Base-by-base conservation (phyloP, 306 rosid genomes). In the Benincasa hispida region DNA sequence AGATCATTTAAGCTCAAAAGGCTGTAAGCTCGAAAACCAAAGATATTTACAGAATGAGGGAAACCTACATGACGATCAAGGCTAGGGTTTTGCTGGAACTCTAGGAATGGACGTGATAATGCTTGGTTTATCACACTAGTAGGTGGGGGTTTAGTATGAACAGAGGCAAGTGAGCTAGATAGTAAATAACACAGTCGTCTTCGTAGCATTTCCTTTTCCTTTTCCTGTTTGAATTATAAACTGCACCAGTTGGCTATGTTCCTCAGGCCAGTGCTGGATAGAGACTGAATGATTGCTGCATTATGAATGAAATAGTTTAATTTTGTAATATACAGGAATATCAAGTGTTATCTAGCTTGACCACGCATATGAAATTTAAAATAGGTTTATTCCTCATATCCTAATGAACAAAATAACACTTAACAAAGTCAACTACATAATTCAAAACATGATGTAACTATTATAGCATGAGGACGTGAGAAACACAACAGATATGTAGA, bases 1-100 rank as follows among this genome's bases (percentile, higher is more conserved):
- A 93, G 84, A 85, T 93, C 97, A 83, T 93, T 93, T 87, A 93
- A 82, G 77, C 91, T 87, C 91, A 93, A 79, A 25, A 93, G 94
- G 81, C 98, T 93, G 84, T 82, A 93, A 39, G 93, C 90, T 83
- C 94, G 86, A 76, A 83, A 22, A 55, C 95, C 90, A 45, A 65
- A 83, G 45, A 67, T 78, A 73, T 69, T 76, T 24, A 15, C 63
- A 27, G 53, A 21, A 8, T 3, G 39, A 35, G 21, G 17, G 19
- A 8, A 76, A 50, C 19, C 48, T 11, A 54, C 51, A 14, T 51
- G 56, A 5, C 22, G 45, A 45, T 28, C 51, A 77, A 80, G 67
- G 25, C 34, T 47, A 72, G 78, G 80, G 45, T 32, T 78, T 18
- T n/a, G 24, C 47, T n/a, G 58, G 21, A 21, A 28, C 35, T 47